phyloP scores from a whole-genome alignment of 2,329 filamentous ascomycete genomes.

The Colletotrichum costaricense region DNA sequence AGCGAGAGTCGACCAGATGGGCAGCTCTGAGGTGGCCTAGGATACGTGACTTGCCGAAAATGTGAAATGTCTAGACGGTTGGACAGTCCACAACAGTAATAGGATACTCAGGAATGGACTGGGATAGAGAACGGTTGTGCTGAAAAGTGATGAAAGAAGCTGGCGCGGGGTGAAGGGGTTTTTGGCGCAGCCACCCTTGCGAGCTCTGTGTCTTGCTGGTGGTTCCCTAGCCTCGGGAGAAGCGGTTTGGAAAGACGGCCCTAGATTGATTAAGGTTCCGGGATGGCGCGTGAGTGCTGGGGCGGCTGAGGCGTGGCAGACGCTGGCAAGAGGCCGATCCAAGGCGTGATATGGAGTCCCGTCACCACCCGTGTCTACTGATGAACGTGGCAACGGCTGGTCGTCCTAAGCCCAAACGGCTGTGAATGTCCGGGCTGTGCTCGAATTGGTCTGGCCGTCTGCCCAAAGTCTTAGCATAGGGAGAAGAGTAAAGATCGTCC shows the following conservation, averaged over 20 bases:
- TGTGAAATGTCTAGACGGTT: neutral
- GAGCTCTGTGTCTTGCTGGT: constrained; percentile 16
- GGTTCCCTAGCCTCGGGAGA: constrained; percentile 28
- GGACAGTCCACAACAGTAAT: neutral
- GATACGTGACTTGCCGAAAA: neutral
- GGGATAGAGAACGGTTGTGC: constrained; percentile 7
- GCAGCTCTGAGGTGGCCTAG: neutral
- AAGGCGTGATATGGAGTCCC: constrained; percentile 22
- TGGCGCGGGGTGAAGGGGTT: constrained; percentile 31
- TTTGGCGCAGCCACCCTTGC: constrained; percentile 18
- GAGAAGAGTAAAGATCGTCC: constrained; percentile 6
- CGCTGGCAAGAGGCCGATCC: constrained; percentile 14
- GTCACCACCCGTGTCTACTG: constrained; percentile 13
- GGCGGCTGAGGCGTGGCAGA: constrained; percentile 30
- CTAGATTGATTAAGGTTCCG: constrained; percentile 32
- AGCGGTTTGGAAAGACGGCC: constrained; percentile 25
- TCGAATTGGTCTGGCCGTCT: constrained; percentile 10
- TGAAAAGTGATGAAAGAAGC: constrained; percentile 24
- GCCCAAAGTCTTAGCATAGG: constrained; percentile 23
- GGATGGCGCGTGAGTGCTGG: constrained; percentile 31
- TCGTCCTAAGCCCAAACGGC: constrained; percentile 3
- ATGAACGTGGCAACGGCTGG: constrained; percentile 30
- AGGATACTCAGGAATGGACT: constrained; percentile 1
- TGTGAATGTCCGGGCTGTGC: neutral
- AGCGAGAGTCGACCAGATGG: neutral